Evolutionary conservation across 176 grass and related monocot genomes (phyloP), one percentile per base, ranked within the genome.

Genomic region (Echinochloa phyllopogon): DNA sequence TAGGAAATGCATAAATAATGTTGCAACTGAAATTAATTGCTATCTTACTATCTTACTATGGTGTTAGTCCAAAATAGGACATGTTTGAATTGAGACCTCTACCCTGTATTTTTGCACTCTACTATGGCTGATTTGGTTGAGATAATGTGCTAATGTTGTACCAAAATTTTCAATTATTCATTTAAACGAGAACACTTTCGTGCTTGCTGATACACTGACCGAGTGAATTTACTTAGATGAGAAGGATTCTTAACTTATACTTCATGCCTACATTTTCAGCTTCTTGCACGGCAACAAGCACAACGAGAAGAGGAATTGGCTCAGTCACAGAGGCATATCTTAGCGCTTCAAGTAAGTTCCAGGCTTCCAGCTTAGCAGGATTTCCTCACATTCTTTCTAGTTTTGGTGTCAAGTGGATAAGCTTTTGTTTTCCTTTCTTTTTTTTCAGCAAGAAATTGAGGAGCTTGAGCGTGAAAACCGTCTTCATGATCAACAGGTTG

Each of bases 281-380:
- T 96, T 80, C 79, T 99, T 62, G 96, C 96, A 75, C 84, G 90
- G 48, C 96, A 96, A 77, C 93, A 99, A 87, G 93, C 96, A 61
- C 90, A 99, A 77, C 95, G 93, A 87, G 96, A 99, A 83, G 93
- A 99, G 86, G 96, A 99, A 92, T 91, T 96, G 81, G 86, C 91
- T 85, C 96, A 96, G 70, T 94, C 91, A 47, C 96, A 99, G 55
- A 86, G 94, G 65, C 93, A 96, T 89, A 99, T 99, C 63, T 89
- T 96, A 90, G 96, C 88, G 24, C 96, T 99, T 94, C 96, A 94
- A 90, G 96, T 99, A 69, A 82, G 84, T 80, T 90, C 29, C 29
- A 33, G 29, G 29, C 29, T 33, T 86, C 39, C 47, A 77, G 65
- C 73, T 92, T 57, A 76, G 48, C 38, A 65, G 16, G 11, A 66